A percentile compares a stretch with the other conserved stretches of the same genome.
Conservation (phyloP, 2,329 filamentous ascomycete species). For the Arachnomyces sp. region DNA sequence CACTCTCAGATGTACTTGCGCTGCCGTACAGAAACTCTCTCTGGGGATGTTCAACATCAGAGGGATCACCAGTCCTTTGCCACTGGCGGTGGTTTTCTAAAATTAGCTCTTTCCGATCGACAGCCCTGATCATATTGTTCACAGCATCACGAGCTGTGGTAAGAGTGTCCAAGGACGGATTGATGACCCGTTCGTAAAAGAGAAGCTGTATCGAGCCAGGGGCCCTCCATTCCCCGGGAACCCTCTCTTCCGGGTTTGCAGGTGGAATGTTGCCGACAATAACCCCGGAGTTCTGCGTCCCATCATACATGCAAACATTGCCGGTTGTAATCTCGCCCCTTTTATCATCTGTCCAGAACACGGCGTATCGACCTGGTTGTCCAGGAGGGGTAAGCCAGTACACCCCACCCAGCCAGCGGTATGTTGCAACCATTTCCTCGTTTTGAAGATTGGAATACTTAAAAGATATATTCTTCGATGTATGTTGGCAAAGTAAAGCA, state of each 20-base stretch:
- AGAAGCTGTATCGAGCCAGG: conserved; percentile 18
- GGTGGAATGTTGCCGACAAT: conserved; percentile 21
- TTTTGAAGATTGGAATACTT: conserved; percentile 16
- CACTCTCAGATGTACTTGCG: too few relatives aligned
- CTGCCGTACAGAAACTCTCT: too few relatives aligned
- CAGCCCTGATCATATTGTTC: neutral
- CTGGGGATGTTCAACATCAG: too few relatives aligned
- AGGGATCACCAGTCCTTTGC: too few relatives aligned
- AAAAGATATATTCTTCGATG: conserved; percentile 18
- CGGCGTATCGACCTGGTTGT: conserved; percentile 13
- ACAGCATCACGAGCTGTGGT: conserved; percentile 10
- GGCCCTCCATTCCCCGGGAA: conserved; percentile 21
- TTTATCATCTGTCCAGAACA: conserved; percentile 26
- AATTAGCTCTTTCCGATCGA: neutral
- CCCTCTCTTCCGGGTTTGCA: conserved; percentile 10
- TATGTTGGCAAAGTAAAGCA: conserved; percentile 17
- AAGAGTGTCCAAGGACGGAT: conserved; percentile 17
- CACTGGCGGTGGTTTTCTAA: neutral
- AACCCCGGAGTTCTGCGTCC: conserved; percentile 16
- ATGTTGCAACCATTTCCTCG: conserved; percentile 16
- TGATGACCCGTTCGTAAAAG: conserved; percentile 28
- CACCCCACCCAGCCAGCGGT: conserved; percentile 33
- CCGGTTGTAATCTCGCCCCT: conserved; percentile 19
- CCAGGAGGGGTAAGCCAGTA: conserved; percentile 17
- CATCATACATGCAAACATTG: conserved; percentile 25